Evolutionary conservation across 2,329 filamentous ascomycete genomes (phyloP).

Genomic region (Aspergillus vadensis): DNA sequence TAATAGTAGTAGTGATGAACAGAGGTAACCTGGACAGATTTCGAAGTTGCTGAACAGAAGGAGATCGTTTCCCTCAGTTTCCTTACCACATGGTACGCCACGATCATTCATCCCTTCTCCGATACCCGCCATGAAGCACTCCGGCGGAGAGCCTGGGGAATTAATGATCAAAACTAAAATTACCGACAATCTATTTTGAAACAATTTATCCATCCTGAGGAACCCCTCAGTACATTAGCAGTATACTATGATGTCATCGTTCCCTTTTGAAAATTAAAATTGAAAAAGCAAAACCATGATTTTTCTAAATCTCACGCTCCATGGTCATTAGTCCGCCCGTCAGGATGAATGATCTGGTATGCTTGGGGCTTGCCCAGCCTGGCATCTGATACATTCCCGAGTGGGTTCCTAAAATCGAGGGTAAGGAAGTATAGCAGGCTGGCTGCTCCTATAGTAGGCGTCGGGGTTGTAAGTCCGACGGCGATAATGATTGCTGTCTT

Average conservation of each 20-base stretch:
- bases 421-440: background rate
- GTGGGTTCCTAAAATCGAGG: slow-evolving; percentile 7
- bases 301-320: slow-evolving; percentile 17
- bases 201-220: background rate
- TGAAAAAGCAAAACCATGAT: background rate
- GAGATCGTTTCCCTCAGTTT: slow-evolving; percentile 13
- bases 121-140: slow-evolving; percentile 12
- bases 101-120: slow-evolving; percentile 19
- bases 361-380: slow-evolving; percentile 17
- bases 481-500: background rate
- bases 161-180: too few species aligned
- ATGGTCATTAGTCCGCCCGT: slow-evolving; percentile 19
- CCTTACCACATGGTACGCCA: slow-evolving; percentile 24
- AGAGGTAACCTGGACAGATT: background rate
- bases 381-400: slow-evolving; percentile 26
- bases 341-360: slow-evolving; percentile 20
- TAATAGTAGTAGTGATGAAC: background rate
- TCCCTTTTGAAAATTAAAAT: background rate
- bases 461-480: background rate
- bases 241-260: slow-evolving; percentile 19
- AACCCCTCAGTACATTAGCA: background rate
- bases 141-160: too few species aligned
- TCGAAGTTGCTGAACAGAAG: slow-evolving; percentile 4
- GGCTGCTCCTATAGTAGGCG: background rate
- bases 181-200: background rate